These are phyloP conservation scores for Dinochytrium kinnereticum DNA, from an alignment of 371 early-diverging fungal genomes.

Conservation along the genomic window DNA sequence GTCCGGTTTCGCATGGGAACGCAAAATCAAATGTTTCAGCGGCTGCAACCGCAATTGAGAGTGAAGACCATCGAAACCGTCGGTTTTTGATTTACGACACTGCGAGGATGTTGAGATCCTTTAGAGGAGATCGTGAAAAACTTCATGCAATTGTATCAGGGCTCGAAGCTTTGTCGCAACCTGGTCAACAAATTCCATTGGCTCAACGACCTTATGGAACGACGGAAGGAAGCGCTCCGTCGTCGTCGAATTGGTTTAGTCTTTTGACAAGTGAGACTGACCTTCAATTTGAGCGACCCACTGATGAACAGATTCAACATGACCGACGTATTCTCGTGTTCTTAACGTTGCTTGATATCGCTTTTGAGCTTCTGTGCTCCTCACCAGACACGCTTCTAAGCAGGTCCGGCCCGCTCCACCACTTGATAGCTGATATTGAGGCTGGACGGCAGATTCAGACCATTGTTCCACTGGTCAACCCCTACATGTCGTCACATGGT, in stretches of 20 bases:
- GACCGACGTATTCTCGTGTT: slow-evolving; percentile 16
- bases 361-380: slow-evolving; percentile 31
- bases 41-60: slow-evolving; percentile 20
- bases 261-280: slow-evolving; percentile 9
- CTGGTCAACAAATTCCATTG: not conserved
- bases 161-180: slow-evolving; percentile 22
- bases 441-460: not conserved
- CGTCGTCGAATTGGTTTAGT: not conserved
- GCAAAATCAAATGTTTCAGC: not conserved
- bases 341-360: slow-evolving; percentile 34
- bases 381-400: slow-evolving; percentile 24
- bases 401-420: slow-evolving; percentile 13
- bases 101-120: slow-evolving; percentile 28
- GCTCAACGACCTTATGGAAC: not conserved
- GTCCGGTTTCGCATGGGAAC: not conserved
- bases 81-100: slow-evolving; percentile 35
- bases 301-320: slow-evolving; percentile 11
- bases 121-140: slow-evolving; percentile 36
- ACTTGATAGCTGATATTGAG: slow-evolving; percentile 25
- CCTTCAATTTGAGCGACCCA: slow-evolving; percentile 24
- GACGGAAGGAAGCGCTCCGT: not conserved
- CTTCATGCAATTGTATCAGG: slow-evolving; percentile 33
- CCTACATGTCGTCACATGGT: not conserved
- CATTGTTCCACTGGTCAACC: not conserved
- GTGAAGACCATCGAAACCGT: slow-evolving; percentile 36